Base-by-base conservation (phyloP, 495 filamentous ascomycete species). In the Penicillium verhagenii region DNA sequence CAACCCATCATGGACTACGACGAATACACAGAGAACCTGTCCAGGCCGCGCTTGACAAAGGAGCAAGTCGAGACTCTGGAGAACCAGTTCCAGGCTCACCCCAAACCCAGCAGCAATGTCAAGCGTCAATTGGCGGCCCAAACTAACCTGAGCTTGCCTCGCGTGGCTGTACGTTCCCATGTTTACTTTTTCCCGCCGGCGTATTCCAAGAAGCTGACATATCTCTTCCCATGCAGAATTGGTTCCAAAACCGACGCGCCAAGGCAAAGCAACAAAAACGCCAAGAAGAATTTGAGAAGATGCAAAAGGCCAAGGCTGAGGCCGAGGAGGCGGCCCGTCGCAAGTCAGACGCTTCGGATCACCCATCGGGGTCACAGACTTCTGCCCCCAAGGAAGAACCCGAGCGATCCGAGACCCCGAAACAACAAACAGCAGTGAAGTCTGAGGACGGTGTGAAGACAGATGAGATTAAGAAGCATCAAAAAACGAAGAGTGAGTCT, bases 221-320 rank as follows among this genome's bases (percentile, higher is more conserved):
- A 24, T 38, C 39, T 1, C 4, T 4, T 37, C 42, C 18, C 47
- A 31, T 52, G n/a, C n/a, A 94, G 91, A 93, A 93, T 61, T 94
- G 91, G 91, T 96, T 93, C 70, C 90, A 95, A 67, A 95, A 94
- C 67, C 81, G 90, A 47, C 85, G 90, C 35, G 89, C 88, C 50
- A 91, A 92, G 66, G 87, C 87, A 26, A 92, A 91, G 74, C 85
- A 90, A 59, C 83, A 90, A 64, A 85, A 77, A 64, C 82, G 85
- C 65, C 85, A 87, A 64, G 82, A 86, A 64, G 86, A 90, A 63
- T 85, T 66, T 69, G 75, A 76, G 63, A 72, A 71, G 46, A 73
- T 82, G 66, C 82, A 83, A 59, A 77, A 79, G 53, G 80, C 79
- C 52, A 79, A 82, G 63, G 70, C 70, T 8, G 70, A 77, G 52